Conservation (phyloP, 495 filamentous ascomycete genomes). For the Evansstolkia leycettana region DNA sequence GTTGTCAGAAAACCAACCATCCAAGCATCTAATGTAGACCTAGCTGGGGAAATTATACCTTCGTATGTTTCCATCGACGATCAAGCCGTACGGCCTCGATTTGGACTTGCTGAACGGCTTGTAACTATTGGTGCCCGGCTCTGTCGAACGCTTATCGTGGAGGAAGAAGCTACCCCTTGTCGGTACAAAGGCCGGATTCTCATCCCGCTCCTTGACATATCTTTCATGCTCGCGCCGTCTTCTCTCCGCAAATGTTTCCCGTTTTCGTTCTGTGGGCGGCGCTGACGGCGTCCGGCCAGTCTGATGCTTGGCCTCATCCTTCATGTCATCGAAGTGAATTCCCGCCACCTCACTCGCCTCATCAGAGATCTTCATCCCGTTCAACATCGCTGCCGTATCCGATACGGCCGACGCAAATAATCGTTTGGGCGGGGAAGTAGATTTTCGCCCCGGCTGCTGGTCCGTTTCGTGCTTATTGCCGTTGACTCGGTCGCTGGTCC, state of each 20-base stretch:
- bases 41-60: slow-evolving; percentile 13
- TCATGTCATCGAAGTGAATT: slow-evolving; percentile 55
- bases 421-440: slow-evolving; percentile 17
- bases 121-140: slow-evolving; percentile 51
- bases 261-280: slow-evolving; percentile 24
- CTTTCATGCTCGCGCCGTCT: slow-evolving; percentile 83
- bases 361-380: slow-evolving; percentile 59
- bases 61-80: slow-evolving; percentile 35
- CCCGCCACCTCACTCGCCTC: slow-evolving; percentile 39
- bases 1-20: slow-evolving; percentile 9
- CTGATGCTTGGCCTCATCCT: slow-evolving; percentile 18
- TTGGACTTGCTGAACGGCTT: slow-evolving; percentile 29
- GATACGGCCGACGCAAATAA: slow-evolving; percentile 27
- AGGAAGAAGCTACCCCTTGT: slow-evolving; percentile 94
- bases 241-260: slow-evolving; percentile 46
- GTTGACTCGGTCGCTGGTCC: slow-evolving; percentile 26
- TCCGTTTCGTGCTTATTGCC: slow-evolving; percentile 18
- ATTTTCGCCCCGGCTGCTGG: slow-evolving; percentile 14
- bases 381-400: slow-evolving; percentile 86
- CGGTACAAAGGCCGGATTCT: slow-evolving; percentile 88
- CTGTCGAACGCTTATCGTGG: slow-evolving; percentile 79
- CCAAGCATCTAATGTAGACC: no score
- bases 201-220: slow-evolving; percentile 72
- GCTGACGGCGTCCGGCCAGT: slow-evolving; percentile 25
- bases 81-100: slow-evolving; percentile 31